A percentile compares a stretch with the other conserved stretches of the same genome.
Conservation (phyloP, 306 rosid species). For the Glycyrrhiza uralensis region DNA sequence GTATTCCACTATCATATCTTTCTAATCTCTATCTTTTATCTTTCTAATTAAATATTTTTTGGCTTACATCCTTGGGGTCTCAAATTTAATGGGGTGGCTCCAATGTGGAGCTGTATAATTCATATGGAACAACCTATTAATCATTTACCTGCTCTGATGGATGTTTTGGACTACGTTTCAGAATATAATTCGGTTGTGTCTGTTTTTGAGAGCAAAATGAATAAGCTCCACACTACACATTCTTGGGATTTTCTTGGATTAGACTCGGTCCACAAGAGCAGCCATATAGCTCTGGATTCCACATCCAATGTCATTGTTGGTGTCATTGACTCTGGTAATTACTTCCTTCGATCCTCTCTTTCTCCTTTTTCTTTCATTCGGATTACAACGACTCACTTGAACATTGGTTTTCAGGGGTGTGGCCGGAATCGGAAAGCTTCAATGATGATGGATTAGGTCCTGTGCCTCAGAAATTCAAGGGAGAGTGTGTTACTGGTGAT, state of each 20-base stretch:
- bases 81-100: not conserved
- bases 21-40: not conserved
- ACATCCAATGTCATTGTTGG: slow-evolving; percentile 57
- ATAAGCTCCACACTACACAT: slow-evolving; percentile 55
- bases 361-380: not conserved
- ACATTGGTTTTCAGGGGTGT: slow-evolving; percentile 44
- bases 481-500: slow-evolving; percentile 58
- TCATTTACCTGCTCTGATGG: not conserved
- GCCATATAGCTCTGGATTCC: slow-evolving; percentile 23
- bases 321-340: slow-evolving; percentile 62
- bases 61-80: not conserved
- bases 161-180: slow-evolving; percentile 32
- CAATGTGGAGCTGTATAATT: not conserved
- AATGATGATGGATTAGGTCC: slow-evolving; percentile 62
- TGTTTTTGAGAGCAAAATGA: slow-evolving; percentile 64
- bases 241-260: slow-evolving; percentile 70
- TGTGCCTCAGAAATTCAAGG: slow-evolving; percentile 57
- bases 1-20: not conserved
- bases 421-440: slow-evolving; percentile 83
- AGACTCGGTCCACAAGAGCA: slow-evolving; percentile 29
- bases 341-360: not conserved
- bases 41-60: not conserved
- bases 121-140: not conserved
- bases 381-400: not conserved
- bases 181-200: slow-evolving; percentile 48